phyloP scores from a whole-genome alignment of 306 rosid genomes.

The Lathyrus oleraceus region DNA sequence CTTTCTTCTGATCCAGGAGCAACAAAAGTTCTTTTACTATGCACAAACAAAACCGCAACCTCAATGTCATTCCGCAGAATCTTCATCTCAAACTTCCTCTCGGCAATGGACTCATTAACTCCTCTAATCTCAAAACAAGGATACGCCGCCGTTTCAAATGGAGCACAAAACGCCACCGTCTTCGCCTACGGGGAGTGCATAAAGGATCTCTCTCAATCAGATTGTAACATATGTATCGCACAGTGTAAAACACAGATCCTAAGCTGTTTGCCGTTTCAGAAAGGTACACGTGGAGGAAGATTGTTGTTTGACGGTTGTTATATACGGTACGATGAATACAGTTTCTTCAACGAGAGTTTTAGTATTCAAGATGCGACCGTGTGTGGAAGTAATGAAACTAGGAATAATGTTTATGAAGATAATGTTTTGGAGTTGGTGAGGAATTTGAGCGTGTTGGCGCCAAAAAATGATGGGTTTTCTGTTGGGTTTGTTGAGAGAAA shows the following conservation, averaged over 20 bases:
- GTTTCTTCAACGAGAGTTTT: conserved; percentile 54
- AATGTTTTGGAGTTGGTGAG: conserved; percentile 13
- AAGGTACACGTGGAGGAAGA: conserved; percentile 50
- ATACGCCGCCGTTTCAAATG: conserved; percentile 51
- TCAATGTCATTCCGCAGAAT: conserved; percentile 28
- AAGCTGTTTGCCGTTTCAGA: conserved; percentile 59
- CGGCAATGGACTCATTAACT: conserved; percentile 38
- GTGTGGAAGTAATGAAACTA: conserved; percentile 13
- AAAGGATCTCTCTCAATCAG: conserved; percentile 53
- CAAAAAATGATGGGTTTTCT: conserved; percentile 30
- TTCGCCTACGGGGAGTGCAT: conserved; percentile 70
- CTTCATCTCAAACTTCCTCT: conserved; percentile 42
- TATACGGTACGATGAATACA: conserved; percentile 49
- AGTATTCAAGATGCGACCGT: conserved; percentile 36
- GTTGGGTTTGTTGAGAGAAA: conserved; percentile 24
- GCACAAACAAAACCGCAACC: conserved; percentile 54
- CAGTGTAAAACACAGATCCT: conserved; percentile 55
- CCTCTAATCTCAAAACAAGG: conserved; percentile 39
- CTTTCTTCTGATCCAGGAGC: conserved; percentile 55
- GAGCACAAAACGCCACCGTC: conserved; percentile 48
- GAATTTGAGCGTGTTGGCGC: conserved; percentile 30
- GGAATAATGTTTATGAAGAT: neutral
- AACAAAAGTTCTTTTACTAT: conserved; percentile 48
- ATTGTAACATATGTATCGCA: conserved; percentile 68
- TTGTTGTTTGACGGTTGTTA: conserved; percentile 72